Evolutionary conservation across 345 rosid genomes (phyloP).

Genomic region (Arabidopsis arenosa): DNA sequence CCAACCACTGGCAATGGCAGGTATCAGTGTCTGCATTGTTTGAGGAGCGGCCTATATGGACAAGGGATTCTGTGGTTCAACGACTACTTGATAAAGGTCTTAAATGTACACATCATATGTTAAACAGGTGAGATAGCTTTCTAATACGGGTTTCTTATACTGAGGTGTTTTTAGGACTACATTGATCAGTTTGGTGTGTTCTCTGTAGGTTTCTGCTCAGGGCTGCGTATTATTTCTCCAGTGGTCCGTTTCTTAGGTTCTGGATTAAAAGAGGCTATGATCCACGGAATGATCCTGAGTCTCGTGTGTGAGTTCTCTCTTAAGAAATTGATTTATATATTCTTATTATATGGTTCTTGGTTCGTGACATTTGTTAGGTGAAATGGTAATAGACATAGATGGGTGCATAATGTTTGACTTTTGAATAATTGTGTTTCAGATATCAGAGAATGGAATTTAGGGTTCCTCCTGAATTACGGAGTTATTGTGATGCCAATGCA

Average conservation of each 20-base stretch:
- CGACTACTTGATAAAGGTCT: conserved; percentile 71
- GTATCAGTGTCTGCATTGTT: conserved; percentile 76
- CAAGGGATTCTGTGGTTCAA: conserved; percentile 70
- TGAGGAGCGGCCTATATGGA: conserved; percentile 92
- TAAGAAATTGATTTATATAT: conserved; percentile 8
- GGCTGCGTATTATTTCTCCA: conserved; percentile 87
- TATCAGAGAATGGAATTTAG: conserved; percentile 95
- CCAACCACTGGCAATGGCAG: conserved; percentile 81
- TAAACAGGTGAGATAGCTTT: conserved; percentile 66
- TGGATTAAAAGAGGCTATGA: conserved; percentile 99
- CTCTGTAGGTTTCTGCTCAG: conserved; percentile 74
- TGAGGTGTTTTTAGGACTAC: conserved; percentile 11
- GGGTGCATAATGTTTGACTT: background rate
- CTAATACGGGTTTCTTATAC: background rate
- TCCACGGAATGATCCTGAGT: conserved; percentile 94
- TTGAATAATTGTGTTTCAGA: conserved; percentile 51
- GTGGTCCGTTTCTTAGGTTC: conserved; percentile 88
- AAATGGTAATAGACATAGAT: background rate
- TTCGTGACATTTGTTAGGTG: conserved; percentile 1
- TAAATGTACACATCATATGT: conserved; percentile 59
- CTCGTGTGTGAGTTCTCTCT: conserved; percentile 76
- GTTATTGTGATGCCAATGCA: conserved; percentile 60
- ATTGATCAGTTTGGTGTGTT: conserved; percentile 6
- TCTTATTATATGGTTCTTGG: background rate
- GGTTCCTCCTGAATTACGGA: conserved; percentile 71